Base-by-base conservation (phyloP, 257 asterid species). In the Linaria vulgaris region DNA sequence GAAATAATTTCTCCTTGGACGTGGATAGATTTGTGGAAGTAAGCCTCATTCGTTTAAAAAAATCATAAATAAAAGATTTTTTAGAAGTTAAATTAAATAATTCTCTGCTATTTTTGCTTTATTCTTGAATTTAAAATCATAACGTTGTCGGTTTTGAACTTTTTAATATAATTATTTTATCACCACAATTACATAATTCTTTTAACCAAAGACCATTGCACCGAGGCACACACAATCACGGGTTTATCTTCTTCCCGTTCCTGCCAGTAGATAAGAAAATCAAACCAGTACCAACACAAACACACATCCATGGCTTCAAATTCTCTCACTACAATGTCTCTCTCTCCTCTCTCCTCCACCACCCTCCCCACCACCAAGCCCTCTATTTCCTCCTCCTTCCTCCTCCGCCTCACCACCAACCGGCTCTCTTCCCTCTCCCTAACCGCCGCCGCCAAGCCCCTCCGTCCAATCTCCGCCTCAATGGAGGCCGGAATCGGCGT, bases 401-500 rank as follows among this genome's bases (percentile, higher is more conserved):
- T 78, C 56, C 73, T 65, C 63, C 74, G 67, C 74, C 79, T 72
- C 71, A 66, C 88, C 38, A 19, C 76, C 57, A 72, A 71, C 38
- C 76, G 68, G 39, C 24, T 75, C 63, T 64, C 88, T 41, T 58
- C 70, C 54, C 81, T 73, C 64, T 68, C 81, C 46, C 73, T 84
- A 61, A 76, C 74, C 70, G 70, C 74, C 58, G 37, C 61, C 49
- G 65, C 73, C 50, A 24, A 38, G 12, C 6, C 12, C 3, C 11
- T 57, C n/a, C 49, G 21, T 1, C 34, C 55, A 68, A 70, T 87
- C 60, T 77, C 88, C 45, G 83, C 94, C 61, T 89, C 99, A 51
- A 54, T 80, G 78, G 98, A 92, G 74, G 97, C 98, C 23, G 98
- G 97, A 31, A 56, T 90, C 9, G 96, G 99, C 52, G 74, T 92